Base-by-base conservation (phyloP, 1,284 basidiomycete genomes). In the Cutaneotrichosporon daszewskae region DNA sequence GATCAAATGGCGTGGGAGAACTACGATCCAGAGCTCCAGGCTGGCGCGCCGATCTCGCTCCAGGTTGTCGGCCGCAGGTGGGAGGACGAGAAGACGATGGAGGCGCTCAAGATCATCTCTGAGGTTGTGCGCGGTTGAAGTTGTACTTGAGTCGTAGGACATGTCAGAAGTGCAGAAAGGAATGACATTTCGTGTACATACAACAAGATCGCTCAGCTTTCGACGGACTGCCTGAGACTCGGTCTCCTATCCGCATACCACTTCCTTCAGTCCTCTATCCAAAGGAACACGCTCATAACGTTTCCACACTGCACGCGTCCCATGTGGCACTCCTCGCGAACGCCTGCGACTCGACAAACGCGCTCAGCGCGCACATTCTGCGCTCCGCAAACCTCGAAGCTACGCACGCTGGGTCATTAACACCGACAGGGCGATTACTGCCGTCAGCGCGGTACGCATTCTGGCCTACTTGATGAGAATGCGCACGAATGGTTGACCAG, bases 301-400 rank as follows among this genome's bases (percentile, higher is more conserved):
- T n/a, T n/a, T n/a, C n/a, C n/a, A n/a, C n/a, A n/a, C n/a, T n/a
- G n/a, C n/a, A n/a, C n/a, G n/a, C n/a, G n/a, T n/a, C n/a, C n/a
- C n/a, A n/a, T n/a, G n/a, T n/a, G n/a, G n/a, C n/a, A n/a, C n/a
- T n/a, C n/a, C n/a, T n/a, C n/a, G n/a, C n/a, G n/a, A n/a, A 88
- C 8, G 46, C 57, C 68, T 88, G 87, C 55, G 82, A 84, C 49
- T 76, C 71, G 23, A 88, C 76, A 54, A 89, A 90, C 11, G 71
- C 75, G 8, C 76, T 71, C 34, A 91, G 62, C 47, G 71, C 63
- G 57, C 87, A 90, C 51, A 87, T 39, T 3, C 80, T 79, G 47
- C 79, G 65, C 22, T 63, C 62, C 27, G 68, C 62, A 7, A 66
- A 45, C 82, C 80, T 33, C 82, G 66, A 46, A 83, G 75, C 58